These are phyloP conservation scores for Entomortierella chlamydospora DNA, from an alignment of 192 early-diverging fungal genomes.

Conservation along the genomic window DNA sequence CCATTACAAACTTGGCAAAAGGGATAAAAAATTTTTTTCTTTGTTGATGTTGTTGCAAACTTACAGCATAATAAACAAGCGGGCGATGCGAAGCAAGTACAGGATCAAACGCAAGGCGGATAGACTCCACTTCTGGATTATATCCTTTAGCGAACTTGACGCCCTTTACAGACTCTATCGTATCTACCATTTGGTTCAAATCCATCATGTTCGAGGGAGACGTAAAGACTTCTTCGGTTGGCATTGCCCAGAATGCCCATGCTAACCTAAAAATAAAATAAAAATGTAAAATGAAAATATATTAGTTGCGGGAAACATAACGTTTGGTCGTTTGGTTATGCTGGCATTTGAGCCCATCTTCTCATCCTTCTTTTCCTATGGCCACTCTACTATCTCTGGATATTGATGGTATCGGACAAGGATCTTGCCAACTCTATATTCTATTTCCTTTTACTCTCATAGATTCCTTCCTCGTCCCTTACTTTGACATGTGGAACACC, in stretches of 20 bases:
- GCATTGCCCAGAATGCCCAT: conserved; percentile 63
- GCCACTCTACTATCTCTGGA: background rate
- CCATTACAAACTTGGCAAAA: background rate
- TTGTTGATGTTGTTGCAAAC: conserved; percentile 5
- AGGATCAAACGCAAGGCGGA: conserved; percentile 66
- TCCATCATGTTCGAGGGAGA: conserved; percentile 50
- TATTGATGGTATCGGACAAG: background rate
- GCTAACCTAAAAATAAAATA: conserved; percentile 58
- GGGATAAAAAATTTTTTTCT: too few species aligned
- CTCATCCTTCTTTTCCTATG: background rate
- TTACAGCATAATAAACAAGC: conserved; percentile 64
- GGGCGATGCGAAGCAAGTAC: conserved; percentile 68
- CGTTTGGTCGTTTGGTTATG: background rate
- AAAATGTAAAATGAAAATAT: background rate
- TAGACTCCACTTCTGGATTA: conserved; percentile 61
- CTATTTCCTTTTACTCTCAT: background rate
- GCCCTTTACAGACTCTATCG: conserved; percentile 44
- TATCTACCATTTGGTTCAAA: conserved; percentile 55
- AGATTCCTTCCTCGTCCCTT: background rate
- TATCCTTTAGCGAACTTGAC: conserved; percentile 57
- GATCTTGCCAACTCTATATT: background rate
- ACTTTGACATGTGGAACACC: background rate
- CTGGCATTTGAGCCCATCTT: background rate
- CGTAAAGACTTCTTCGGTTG: conserved; percentile 44
- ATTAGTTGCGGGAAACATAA: background rate